Conservation (phyloP, 2,329 filamentous ascomycete species). For the Phaeosphaeriaceae sp. region DNA sequence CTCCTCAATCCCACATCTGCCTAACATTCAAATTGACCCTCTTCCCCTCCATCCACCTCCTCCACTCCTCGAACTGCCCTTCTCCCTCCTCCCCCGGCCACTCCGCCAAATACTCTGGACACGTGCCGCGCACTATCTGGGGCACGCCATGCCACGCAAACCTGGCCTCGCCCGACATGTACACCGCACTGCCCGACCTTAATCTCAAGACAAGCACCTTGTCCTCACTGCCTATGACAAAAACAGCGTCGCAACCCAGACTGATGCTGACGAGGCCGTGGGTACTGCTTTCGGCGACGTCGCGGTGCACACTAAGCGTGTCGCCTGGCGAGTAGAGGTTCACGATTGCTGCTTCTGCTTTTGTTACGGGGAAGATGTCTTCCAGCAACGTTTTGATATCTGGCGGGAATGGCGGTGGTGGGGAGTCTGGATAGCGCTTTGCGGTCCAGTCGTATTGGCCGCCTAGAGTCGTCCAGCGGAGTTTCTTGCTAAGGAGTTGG, state of each 20-base stretch:
- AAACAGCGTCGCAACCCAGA: constrained; percentile 88
- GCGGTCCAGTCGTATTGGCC: constrained; percentile 97
- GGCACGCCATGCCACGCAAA: constrained; percentile 97
- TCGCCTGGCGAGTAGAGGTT: constrained; percentile 93
- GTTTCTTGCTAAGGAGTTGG: constrained; percentile 76
- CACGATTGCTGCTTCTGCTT: constrained; percentile 87
- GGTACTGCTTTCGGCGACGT: constrained; percentile 86
- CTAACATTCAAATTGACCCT: constrained; percentile 91
- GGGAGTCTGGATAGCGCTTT: constrained; percentile 76
- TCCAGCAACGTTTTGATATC: constrained; percentile 75
- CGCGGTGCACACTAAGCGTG: constrained; percentile 89
- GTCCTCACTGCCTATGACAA: constrained; percentile 71
- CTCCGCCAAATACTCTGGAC: constrained; percentile 73
- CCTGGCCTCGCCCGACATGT: constrained; percentile 82
- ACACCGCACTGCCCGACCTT: constrained; percentile 85
- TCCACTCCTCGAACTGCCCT: constrained; percentile 69
- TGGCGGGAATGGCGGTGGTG: constrained; percentile 73
- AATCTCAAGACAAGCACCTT: constrained; percentile 52
- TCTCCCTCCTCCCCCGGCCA: constrained; percentile 70
- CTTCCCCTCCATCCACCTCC: constrained; percentile 87
- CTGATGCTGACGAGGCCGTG: constrained; percentile 84
- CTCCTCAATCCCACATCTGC: constrained; percentile 72
- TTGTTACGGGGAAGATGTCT: constrained; percentile 75
- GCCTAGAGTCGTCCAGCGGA: constrained; percentile 93
- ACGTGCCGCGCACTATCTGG: constrained; percentile 80